These are phyloP conservation scores for Calycina marina DNA, from an alignment of 2,329 filamentous ascomycete species.

Conservation along the genomic window DNA sequence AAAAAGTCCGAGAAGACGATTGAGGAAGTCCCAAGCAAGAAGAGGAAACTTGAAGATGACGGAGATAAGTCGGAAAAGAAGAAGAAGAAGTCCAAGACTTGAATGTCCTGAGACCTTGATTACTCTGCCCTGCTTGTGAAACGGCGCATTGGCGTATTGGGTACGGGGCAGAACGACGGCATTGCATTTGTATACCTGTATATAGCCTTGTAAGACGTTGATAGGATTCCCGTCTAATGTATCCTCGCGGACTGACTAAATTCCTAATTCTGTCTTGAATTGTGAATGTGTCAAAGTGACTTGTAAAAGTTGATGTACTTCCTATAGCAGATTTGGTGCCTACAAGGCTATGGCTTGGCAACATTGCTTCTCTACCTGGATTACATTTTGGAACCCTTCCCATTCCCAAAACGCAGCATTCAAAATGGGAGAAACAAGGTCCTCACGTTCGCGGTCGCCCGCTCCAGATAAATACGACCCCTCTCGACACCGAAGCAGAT, in stretches of 20 bases:
- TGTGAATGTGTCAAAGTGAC: too few relatives aligned
- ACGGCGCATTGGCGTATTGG: neutral
- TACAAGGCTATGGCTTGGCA: too few relatives aligned
- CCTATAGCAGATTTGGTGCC: too few relatives aligned
- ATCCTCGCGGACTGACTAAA: too few relatives aligned
- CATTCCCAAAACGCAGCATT: too few relatives aligned
- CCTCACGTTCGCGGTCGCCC: conserved; percentile 17
- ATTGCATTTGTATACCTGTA: neutral
- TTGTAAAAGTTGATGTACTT: too few relatives aligned
- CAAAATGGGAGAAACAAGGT: conserved; percentile 13
- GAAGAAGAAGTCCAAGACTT: conserved; percentile 34
- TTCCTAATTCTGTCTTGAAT: too few relatives aligned
- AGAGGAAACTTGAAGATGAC: conserved; percentile 47
- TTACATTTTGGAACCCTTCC: too few relatives aligned
- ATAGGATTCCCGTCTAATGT: too few relatives aligned
- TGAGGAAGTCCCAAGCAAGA: conserved; percentile 39
- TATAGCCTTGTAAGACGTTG: neutral
- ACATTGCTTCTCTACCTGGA: too few relatives aligned
- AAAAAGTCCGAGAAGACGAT: conserved; percentile 35
- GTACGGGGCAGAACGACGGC: neutral
- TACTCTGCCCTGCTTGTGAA: neutral
- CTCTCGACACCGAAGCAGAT: conserved; percentile 28
- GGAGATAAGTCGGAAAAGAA: conserved; percentile 45
- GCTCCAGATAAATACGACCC: conserved; percentile 9
- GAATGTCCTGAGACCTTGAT: conserved; percentile 13